A percentile compares a stretch with the other conserved stretches of the same genome.
Conservation (phyloP, 345 rosid species). For the Zanthoxylum bungeanum region DNA sequence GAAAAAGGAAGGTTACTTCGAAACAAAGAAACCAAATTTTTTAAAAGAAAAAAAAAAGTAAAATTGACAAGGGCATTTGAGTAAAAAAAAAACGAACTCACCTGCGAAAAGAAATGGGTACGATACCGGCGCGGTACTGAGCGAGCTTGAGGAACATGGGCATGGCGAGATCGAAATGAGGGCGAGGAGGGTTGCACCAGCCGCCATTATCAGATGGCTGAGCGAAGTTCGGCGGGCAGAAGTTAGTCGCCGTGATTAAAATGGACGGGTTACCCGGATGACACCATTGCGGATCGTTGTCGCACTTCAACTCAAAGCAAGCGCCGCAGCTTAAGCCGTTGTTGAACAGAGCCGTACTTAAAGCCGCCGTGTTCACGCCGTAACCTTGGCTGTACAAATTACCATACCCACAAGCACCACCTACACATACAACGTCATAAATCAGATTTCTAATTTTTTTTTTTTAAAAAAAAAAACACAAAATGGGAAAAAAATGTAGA, state of each 20-base stretch:
- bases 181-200: conserved; percentile 99
- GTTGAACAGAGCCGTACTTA: conserved; percentile 93
- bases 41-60: not conserved
- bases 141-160: conserved; percentile 98
- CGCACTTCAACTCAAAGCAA: conserved; percentile 87
- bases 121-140: conserved; percentile 90
- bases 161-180: conserved; percentile 98
- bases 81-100: too few relatives aligned
- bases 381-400: conserved; percentile 94
- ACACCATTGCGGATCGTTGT: conserved; percentile 79
- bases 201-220: conserved; percentile 84
- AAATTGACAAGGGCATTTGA: not conserved
- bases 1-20: not conserved
- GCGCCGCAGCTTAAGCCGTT: conserved; percentile 88
- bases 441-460: too few relatives aligned
- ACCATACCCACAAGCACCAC: conserved; percentile 98
- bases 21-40: not conserved
- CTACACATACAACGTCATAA: conserved; percentile 21
- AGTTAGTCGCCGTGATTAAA: conserved; percentile 83
- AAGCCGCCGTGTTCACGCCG: conserved; percentile 92
- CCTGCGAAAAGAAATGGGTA: conserved; percentile 88
- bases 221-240: conserved; percentile 94
- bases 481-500: not conserved
- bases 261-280: conserved; percentile 75
- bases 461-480: too few relatives aligned